These are phyloP conservation scores for Marchantia polymorpha DNA, from an alignment of 225 moss, liverwort and hornwort genomes.

Conservation along the genomic window DNA sequence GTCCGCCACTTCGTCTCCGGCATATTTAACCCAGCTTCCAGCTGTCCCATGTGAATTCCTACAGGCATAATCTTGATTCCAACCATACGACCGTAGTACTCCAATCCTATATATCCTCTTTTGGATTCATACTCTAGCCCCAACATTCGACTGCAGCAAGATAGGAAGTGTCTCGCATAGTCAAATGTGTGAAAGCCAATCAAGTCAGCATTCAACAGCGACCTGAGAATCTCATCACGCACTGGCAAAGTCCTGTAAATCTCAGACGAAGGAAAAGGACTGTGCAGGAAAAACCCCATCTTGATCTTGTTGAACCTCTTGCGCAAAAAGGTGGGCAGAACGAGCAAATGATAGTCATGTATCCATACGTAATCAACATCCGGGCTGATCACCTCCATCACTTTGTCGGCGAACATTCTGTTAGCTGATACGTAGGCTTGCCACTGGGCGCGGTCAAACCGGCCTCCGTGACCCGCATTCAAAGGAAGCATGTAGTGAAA, in stretches of 20 bases:
- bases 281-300: slow-evolving; percentile 95
- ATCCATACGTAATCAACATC: slow-evolving; percentile 99
- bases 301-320: slow-evolving; percentile 95
- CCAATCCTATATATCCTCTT: slow-evolving; percentile 91
- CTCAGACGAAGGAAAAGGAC: slow-evolving; percentile 97
- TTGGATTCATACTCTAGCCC: slow-evolving; percentile 95
- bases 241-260: slow-evolving; percentile 94
- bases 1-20: slow-evolving; percentile 67
- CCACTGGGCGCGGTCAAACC: slow-evolving; percentile 93
- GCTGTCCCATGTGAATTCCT: slow-evolving; percentile 80
- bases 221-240: slow-evolving; percentile 87
- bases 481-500: slow-evolving; percentile 95
- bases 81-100: slow-evolving; percentile 94
- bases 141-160: slow-evolving; percentile 95
- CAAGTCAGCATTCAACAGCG: slow-evolving; percentile 87
- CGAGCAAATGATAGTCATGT: slow-evolving; percentile 96
- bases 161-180: slow-evolving; percentile 95
- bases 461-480: slow-evolving; percentile 77
- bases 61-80: slow-evolving; percentile 99
- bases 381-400: slow-evolving; percentile 98
- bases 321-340: slow-evolving; percentile 84
- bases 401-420: slow-evolving; percentile 93
- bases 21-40: slow-evolving; percentile 61
- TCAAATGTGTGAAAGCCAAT: slow-evolving; percentile 99
- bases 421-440: slow-evolving; percentile 95